phyloP scores from a whole-genome alignment of 495 filamentous ascomycete species.

The Talaromyces nanjingensis region DNA sequence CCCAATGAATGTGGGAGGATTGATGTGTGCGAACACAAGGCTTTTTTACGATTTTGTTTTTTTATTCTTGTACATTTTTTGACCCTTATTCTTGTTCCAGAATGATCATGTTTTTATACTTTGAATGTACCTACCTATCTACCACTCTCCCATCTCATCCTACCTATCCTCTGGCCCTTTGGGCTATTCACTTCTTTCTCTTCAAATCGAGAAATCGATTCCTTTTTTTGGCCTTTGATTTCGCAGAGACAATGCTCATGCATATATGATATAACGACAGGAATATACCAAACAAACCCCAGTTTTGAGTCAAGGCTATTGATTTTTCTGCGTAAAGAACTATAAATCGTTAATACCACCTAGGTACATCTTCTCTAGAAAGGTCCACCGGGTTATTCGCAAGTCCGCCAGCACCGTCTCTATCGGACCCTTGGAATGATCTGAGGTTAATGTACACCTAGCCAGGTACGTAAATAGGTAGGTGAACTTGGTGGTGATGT shows the following conservation, averaged over 20 bases:
- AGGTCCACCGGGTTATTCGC: too few relatives aligned
- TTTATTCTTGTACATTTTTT: slow-evolving; percentile 13
- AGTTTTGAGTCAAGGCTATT: neutral
- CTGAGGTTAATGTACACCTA: too few relatives aligned
- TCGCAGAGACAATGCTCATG: neutral
- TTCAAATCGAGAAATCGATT: neutral
- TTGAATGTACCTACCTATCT: slow-evolving; percentile 11
- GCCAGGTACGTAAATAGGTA: too few relatives aligned
- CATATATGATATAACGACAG: neutral
- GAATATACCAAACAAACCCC: neutral
- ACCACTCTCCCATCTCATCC: neutral
- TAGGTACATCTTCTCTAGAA: too few relatives aligned
- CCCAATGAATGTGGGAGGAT: neutral
- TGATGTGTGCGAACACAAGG: slow-evolving; percentile 1
- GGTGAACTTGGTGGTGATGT: too few relatives aligned
- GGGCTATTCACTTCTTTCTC: neutral
- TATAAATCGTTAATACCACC: neutral
- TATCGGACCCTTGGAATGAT: too few relatives aligned
- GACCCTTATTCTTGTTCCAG: neutral
- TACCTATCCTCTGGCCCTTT: neutral
- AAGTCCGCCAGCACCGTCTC: too few relatives aligned
- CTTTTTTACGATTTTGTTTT: neutral
- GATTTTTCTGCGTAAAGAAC: neutral
- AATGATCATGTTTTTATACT: slow-evolving; percentile 10
- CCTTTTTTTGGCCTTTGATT: neutral